A percentile compares a stretch with the other conserved stretches of the same genome.
phyloP scores from a whole-genome alignment of 78 protist genomes.

The Dictyostelium discoideum region DNA sequence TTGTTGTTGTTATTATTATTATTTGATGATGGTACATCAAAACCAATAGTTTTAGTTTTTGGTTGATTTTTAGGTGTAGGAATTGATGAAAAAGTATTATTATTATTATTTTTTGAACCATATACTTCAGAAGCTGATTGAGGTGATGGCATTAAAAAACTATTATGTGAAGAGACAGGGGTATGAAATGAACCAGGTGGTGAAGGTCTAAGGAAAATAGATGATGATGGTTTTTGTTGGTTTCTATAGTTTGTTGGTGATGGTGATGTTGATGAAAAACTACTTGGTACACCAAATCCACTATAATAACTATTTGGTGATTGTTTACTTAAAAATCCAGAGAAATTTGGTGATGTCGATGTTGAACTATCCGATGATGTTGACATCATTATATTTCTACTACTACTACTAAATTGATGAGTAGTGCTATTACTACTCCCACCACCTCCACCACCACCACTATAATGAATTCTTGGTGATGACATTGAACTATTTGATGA shows the following conservation, averaged over 20 bases:
- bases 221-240: background rate
- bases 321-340: background rate
- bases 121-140: background rate
- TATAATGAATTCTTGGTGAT: background rate
- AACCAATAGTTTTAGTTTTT: slow-evolving; percentile 35
- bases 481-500: slow-evolving; percentile 6
- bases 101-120: background rate
- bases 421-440: background rate
- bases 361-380: slow-evolving; percentile 5
- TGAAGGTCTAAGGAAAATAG: background rate
- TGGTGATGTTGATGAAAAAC: slow-evolving; percentile 7
- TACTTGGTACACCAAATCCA: background rate
- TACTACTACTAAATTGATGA: background rate
- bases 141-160: slow-evolving; percentile 23
- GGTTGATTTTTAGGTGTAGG: slow-evolving; percentile 3
- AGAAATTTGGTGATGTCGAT: background rate
- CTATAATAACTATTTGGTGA: slow-evolving; percentile 14
- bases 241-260: background rate
- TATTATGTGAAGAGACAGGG: background rate
- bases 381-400: background rate
- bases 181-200: slow-evolving; percentile 4
- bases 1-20: no score
- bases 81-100: background rate
- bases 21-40: background rate
- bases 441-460: background rate